phyloP scores from a whole-genome alignment of 495 filamentous ascomycete genomes.

The Friedmanniomyces simplex region DNA sequence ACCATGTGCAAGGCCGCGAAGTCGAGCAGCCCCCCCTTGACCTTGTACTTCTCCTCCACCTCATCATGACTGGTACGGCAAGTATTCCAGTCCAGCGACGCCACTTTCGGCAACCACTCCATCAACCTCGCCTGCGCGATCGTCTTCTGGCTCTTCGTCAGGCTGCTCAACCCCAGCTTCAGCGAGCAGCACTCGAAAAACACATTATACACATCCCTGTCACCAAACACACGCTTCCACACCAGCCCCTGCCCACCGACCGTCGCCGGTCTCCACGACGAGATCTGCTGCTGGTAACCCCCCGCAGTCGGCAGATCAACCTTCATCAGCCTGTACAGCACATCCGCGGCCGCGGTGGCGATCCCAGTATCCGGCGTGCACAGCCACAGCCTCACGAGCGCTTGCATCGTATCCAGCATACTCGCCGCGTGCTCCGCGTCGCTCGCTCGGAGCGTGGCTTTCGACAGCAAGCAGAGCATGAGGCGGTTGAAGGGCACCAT shows the following conservation, averaged over 20 bases:
- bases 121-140: constrained; percentile 70
- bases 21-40: constrained; percentile 51
- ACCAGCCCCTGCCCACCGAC: constrained; percentile 53
- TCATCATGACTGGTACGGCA: constrained; percentile 50
- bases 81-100: constrained; percentile 50
- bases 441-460: constrained; percentile 49
- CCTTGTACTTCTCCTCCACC: constrained; percentile 45
- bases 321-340: constrained; percentile 60
- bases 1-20: constrained; percentile 69
- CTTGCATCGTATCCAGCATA: constrained; percentile 49
- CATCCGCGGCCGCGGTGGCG: constrained; percentile 54
- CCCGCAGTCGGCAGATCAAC: constrained; percentile 42
- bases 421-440: constrained; percentile 61
- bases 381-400: constrained; percentile 62
- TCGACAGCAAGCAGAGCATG: constrained; percentile 58
- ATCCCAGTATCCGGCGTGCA: constrained; percentile 59
- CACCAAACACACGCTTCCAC: constrained; percentile 62
- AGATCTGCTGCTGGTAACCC: constrained; percentile 21
- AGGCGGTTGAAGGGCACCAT: constrained; percentile 53
- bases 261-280: constrained; percentile 27
- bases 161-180: constrained; percentile 24
- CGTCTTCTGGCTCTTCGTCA: constrained; percentile 55
- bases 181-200: constrained; percentile 55
- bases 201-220: constrained; percentile 54
- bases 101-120: constrained; percentile 57